A percentile compares a stretch with the other conserved stretches of the same genome.
These are phyloP conservation scores for Pseudophaeomoniella oleicola DNA, from an alignment of 2,329 filamentous ascomycete genomes.

Conservation along the genomic window DNA sequence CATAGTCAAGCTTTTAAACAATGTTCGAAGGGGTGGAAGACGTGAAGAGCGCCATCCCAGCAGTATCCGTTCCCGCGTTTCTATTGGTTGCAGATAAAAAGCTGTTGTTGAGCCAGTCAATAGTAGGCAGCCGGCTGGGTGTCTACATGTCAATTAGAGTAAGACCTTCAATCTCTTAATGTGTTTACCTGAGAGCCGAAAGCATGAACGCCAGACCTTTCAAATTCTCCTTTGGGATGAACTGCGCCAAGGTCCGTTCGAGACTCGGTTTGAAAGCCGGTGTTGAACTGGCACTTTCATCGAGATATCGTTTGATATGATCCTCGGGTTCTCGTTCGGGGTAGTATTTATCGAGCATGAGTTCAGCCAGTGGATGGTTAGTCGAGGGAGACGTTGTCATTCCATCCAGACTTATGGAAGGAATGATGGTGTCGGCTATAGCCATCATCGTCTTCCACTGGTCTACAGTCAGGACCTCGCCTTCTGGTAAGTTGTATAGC, in stretches of 20 bases:
- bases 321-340: slow-evolving; percentile 18
- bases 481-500: slow-evolving; percentile 17
- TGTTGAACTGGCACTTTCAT: slow-evolving; percentile 31
- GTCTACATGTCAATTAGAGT: too few species aligned
- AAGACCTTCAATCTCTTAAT: too few species aligned
- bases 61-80: slow-evolving; percentile 39
- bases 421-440: slow-evolving; percentile 42
- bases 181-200: slow-evolving; percentile 38
- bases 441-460: slow-evolving; percentile 47
- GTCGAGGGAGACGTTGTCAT: too few species aligned
- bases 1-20: slow-evolving; percentile 33
- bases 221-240: slow-evolving; percentile 32
- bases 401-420: slow-evolving; percentile 30
- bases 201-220: slow-evolving; percentile 38
- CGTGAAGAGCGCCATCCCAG: slow-evolving; percentile 38
- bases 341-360: slow-evolving; percentile 10
- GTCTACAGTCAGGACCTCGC: slow-evolving; percentile 33
- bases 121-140: slow-evolving; percentile 39
- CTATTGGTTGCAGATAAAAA: slow-evolving; percentile 38
- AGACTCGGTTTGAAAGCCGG: slow-evolving; percentile 35
- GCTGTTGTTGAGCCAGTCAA: slow-evolving; percentile 42
- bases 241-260: slow-evolving; percentile 30
- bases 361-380: slow-evolving; percentile 8
- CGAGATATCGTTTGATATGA: slow-evolving; percentile 29
- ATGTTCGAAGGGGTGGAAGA: slow-evolving; percentile 34